Conservation (phyloP, 2,329 filamentous ascomycete genomes). For the Fusarium concolor region DNA sequence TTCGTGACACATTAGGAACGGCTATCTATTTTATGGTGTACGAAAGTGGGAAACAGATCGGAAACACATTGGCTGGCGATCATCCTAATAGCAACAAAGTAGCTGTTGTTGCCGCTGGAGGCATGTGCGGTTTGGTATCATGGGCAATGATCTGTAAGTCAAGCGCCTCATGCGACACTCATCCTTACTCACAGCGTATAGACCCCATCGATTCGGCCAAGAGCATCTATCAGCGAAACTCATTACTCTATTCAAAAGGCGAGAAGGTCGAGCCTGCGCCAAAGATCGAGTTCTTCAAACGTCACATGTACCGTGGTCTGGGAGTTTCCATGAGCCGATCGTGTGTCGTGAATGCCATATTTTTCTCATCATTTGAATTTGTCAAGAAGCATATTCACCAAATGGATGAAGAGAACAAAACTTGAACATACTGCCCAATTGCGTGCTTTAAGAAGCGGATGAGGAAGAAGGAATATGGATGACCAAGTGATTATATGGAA, state of each 20-base stretch:
- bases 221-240: slow-evolving; percentile 86
- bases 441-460: background rate
- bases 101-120: slow-evolving; percentile 81
- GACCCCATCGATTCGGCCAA: slow-evolving; percentile 84
- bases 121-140: slow-evolving; percentile 83
- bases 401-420: slow-evolving; percentile 58
- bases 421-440: slow-evolving; percentile 2
- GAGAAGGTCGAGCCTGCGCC: slow-evolving; percentile 72
- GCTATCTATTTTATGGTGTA: slow-evolving; percentile 91
- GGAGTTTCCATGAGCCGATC: slow-evolving; percentile 86
- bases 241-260: slow-evolving; percentile 76
- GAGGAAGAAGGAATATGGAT: background rate
- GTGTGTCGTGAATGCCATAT: slow-evolving; percentile 86
- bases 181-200: slow-evolving; percentile 45
- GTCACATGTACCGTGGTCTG: slow-evolving; percentile 83
- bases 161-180: slow-evolving; percentile 46
- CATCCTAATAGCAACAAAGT: slow-evolving; percentile 81
- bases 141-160: slow-evolving; percentile 82
- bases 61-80: slow-evolving; percentile 78
- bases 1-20: slow-evolving; percentile 85
- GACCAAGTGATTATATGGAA: slow-evolving; percentile 7
- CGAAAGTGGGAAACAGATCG: slow-evolving; percentile 84
- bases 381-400: slow-evolving; percentile 76
- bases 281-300: slow-evolving; percentile 81
- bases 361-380: slow-evolving; percentile 89